These are phyloP conservation scores for Rhinocladiella similis DNA, from an alignment of 2,329 filamentous ascomycete genomes.

Conservation along the genomic window DNA sequence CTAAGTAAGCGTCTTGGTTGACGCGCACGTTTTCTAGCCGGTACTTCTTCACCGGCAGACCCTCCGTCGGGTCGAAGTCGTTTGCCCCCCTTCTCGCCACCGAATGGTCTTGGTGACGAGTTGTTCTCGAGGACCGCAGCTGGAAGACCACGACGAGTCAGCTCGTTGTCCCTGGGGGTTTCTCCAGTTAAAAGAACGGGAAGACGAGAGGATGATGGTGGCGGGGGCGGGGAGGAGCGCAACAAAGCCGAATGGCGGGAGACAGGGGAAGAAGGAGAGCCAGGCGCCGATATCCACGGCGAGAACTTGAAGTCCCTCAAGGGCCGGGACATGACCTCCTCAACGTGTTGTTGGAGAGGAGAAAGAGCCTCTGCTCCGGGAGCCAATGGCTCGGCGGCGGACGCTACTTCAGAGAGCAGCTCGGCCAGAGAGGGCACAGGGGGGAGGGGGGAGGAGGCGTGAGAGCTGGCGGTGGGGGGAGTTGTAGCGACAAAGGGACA, in stretches of 20 bases:
- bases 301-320: no score
- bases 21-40: conserved; percentile 69
- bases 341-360: no score
- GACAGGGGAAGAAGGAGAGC: background rate
- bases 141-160: background rate
- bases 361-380: no score
- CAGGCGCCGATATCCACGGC: background rate
- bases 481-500: conserved; percentile 26
- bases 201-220: background rate
- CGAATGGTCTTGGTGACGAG: conserved; percentile 57
- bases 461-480: background rate
- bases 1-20: conserved; percentile 61
- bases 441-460: background rate
- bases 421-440: background rate
- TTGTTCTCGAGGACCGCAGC: conserved; percentile 36
- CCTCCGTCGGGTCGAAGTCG: conserved; percentile 68
- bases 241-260: background rate
- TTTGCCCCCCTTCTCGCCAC: conserved; percentile 42
- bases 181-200: background rate
- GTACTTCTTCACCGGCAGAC: conserved; percentile 89
- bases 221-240: background rate
- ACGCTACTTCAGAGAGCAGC: background rate
- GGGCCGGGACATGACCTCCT: no score
- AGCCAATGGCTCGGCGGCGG: no score
- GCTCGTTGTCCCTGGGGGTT: background rate